These are phyloP conservation scores for Blastocystis sp. DNA, from an alignment of 352 stramenopile species.

Conservation along the genomic window DNA sequence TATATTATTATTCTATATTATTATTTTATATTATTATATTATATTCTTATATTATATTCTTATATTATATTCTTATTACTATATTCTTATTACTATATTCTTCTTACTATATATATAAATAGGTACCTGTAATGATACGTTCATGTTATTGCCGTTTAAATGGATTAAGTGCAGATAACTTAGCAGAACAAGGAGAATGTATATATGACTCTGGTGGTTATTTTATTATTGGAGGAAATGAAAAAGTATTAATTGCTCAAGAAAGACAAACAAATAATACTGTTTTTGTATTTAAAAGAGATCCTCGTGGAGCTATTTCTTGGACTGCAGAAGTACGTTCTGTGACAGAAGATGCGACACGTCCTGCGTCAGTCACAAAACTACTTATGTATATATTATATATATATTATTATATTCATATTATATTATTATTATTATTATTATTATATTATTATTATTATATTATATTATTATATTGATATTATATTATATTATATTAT, in stretches of 20 bases:
- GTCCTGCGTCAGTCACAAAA: constrained; percentile 3
- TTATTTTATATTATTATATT: no score
- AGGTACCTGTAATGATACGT: constrained; percentile 74
- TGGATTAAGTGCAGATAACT: constrained; percentile 70
- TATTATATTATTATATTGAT: no score
- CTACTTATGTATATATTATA: constrained; percentile 32
- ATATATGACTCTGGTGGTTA: constrained; percentile 99
- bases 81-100: no score
- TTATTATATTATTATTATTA: not conserved
- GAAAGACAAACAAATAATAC: constrained; percentile 99
- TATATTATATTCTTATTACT: no score
- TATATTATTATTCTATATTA: no score
- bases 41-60: no score
- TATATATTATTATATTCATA: no score
- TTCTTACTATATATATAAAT: constrained; percentile 46
- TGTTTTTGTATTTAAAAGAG: constrained; percentile 98
- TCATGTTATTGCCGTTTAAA: constrained; percentile 68
- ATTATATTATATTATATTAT: constrained; percentile 45
- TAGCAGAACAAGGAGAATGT: constrained; percentile 83
- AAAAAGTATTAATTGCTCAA: constrained; percentile 95
- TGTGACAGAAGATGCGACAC: constrained; percentile 5
- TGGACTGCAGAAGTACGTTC: constrained; percentile 49
- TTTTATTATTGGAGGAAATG: constrained; percentile 92
- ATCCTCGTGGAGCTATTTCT: constrained; percentile 76
- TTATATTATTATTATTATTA: no score